phyloP scores from a whole-genome alignment of 164 flowering plant genomes.

The Liquidambar formosana region DNA sequence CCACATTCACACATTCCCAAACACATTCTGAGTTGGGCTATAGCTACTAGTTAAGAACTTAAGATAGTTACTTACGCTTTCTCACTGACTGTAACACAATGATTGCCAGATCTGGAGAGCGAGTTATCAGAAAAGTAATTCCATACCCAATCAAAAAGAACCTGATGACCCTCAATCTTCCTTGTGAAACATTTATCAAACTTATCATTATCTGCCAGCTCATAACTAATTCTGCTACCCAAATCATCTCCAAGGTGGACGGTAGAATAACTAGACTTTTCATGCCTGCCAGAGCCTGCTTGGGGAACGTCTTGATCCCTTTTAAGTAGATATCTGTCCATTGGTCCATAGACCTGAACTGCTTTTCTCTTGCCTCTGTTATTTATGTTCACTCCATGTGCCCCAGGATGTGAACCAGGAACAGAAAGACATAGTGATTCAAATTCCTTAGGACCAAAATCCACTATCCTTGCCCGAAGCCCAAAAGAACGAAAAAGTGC shows the following conservation, averaged over 20 bases:
- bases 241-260: slow-evolving; percentile 3
- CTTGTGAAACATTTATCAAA: slow-evolving; percentile 1
- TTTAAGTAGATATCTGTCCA: slow-evolving; percentile 61
- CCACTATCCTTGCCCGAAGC: slow-evolving; percentile 74
- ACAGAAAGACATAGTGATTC: slow-evolving; percentile 32
- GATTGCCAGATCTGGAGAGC: slow-evolving; percentile 16
- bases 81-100: slow-evolving; percentile 47
- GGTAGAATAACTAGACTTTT: slow-evolving; percentile 10
- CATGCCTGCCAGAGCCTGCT: slow-evolving; percentile 13
- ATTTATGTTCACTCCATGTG: slow-evolving; percentile 5
- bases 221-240: neutral
- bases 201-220: no score
- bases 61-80: slow-evolving; percentile 55
- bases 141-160: slow-evolving; percentile 83
- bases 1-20: neutral
- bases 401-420: slow-evolving; percentile 21
- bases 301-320: slow-evolving; percentile 8
- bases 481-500: slow-evolving; percentile 87
- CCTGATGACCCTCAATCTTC: slow-evolving; percentile 46
- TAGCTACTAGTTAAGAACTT: neutral
- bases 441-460: slow-evolving; percentile 59
- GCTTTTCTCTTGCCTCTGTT: slow-evolving; percentile 33
- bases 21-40: no score
- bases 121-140: slow-evolving; percentile 60
- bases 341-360: slow-evolving; percentile 61